Base-by-base conservation (phyloP, 2,329 filamentous ascomycete genomes). In the Pezicula neosporulosa region DNA sequence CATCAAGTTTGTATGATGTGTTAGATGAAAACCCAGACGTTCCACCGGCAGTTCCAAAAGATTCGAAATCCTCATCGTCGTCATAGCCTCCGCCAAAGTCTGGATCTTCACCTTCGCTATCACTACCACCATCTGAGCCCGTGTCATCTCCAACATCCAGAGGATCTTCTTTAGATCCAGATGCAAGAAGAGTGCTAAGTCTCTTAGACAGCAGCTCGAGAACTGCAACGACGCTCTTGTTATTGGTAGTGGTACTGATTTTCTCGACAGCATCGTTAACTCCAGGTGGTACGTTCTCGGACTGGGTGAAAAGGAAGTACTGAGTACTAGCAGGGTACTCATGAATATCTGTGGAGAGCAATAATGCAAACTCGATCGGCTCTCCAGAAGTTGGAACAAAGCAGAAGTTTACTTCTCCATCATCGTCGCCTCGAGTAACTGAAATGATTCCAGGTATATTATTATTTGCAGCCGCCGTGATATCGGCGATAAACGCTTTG, bases 381-480 rank as follows among this genome's bases (percentile, higher is more conserved):
- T 48, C 19, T 8, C 56, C 58, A 43, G 53, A 49, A 41, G 39
- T 33, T 33, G 60, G 70, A 68, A 63, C 54, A 58, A 77, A 88
- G 4, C 68, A 73, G 65, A 93, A 87, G 13, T 77, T 77, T 51
- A 95, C 75, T 51, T 88, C 82, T 47, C 87, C 89, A 66, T 93
- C 87, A 30, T 87, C 85, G 5, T 85, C 82, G 15, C 87, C 87
- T 35, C 73, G 71, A 33, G 71, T 70, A 21, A 96, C 70, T 33
- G 74, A 64, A 44, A 70, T 70, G 44, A 94, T 72, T 45, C 76
- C 70, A 1, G 70, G 56, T 44, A 82, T 60, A 71, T 3, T 60
- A 60, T 18, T 68, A 62, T 38, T 64, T 61, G 13, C 62, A 54
- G 71, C 62, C 75, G 70, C 56, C 27, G 62, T 60, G 30, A 77